A percentile compares a stretch with the other conserved stretches of the same genome.
These are phyloP conservation scores for sunflower (Helianthus annuus) DNA, from an alignment of 129 eudicot genomes.

Conservation along the genomic window DNA sequence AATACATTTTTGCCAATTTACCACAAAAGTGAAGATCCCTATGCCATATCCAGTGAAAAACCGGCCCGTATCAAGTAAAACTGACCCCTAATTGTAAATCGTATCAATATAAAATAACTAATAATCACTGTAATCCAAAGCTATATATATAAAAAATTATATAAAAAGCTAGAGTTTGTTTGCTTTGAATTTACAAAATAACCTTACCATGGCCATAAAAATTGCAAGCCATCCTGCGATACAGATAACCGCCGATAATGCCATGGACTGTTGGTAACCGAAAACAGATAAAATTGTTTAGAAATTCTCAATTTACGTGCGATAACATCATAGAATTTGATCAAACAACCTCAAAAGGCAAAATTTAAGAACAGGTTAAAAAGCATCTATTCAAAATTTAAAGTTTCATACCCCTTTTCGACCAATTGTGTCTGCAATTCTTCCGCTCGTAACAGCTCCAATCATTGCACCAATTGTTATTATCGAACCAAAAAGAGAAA, in stretches of 20 bases:
- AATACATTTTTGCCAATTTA: constrained; percentile 25
- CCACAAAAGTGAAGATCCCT: constrained; percentile 79
- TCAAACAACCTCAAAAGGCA: not conserved
- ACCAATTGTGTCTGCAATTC: constrained; percentile 65
- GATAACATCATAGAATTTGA: not conserved
- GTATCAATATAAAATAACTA: constrained; percentile 7
- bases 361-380: not conserved
- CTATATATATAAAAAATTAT: not conserved
- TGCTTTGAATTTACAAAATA: not conserved
- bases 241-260: constrained; percentile 65
- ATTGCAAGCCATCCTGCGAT: constrained; percentile 86
- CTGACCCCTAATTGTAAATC: constrained; percentile 51
- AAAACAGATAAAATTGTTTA: not conserved
- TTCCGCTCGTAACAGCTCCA: constrained; percentile 82
- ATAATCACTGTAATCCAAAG: not conserved
- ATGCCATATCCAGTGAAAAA: constrained; percentile 88
- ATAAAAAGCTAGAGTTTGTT: not conserved
- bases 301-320: not conserved
- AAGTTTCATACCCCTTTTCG: constrained; percentile 72
- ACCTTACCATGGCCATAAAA: constrained; percentile 56
- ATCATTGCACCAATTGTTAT: constrained; percentile 86
- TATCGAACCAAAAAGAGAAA: constrained; percentile 76
- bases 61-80: constrained; percentile 71
- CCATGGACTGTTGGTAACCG: constrained; percentile 62
- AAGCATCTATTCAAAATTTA: not conserved